Evolutionary conservation across 176 grass and related monocot species (phyloP).

Genomic region (Eragrostis nindensis): DNA sequence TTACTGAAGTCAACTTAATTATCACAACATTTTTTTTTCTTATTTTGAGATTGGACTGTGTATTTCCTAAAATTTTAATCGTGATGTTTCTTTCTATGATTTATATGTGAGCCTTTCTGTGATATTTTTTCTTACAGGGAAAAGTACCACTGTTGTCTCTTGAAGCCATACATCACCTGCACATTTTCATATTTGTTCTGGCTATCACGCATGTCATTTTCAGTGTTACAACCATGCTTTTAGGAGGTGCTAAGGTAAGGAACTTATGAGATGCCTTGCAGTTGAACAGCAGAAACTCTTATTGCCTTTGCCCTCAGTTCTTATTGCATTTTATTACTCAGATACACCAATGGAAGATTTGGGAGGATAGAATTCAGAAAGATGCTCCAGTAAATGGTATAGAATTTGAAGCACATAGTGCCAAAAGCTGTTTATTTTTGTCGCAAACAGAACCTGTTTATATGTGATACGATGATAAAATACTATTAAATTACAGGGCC

Average conservation of each 20-base stretch:
- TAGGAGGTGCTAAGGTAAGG: conserved; percentile 81
- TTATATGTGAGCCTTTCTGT: conserved; percentile 1
- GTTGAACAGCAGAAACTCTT: neutral
- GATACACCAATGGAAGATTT: conserved; percentile 86
- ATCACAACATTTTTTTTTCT: neutral
- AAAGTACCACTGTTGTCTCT: conserved; percentile 79
- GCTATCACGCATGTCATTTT: conserved; percentile 85
- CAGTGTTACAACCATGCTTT: conserved; percentile 80
- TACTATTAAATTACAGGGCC: conserved; percentile 40
- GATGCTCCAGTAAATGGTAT: conserved; percentile 61
- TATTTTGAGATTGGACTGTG: neutral
- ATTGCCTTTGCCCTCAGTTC: neutral
- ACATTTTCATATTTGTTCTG: conserved; percentile 95
- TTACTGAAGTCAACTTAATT: neutral
- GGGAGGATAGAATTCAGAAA: conserved; percentile 85
- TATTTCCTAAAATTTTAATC: neutral
- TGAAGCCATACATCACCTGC: conserved; percentile 88
- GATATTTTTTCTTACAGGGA: conserved; percentile 57
- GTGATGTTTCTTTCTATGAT: conserved; percentile 14
- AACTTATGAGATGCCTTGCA: neutral
- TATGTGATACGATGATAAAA: conserved; percentile 22
- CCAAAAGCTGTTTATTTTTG: neutral
- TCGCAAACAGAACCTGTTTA: neutral
- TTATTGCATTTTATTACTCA: conserved; percentile 45
- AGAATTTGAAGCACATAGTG: neutral